Percentiles rank a stretch among this genome's conserved stretches.
Conservation (phyloP, 208 protist species). For the Leishmania major region DNA sequence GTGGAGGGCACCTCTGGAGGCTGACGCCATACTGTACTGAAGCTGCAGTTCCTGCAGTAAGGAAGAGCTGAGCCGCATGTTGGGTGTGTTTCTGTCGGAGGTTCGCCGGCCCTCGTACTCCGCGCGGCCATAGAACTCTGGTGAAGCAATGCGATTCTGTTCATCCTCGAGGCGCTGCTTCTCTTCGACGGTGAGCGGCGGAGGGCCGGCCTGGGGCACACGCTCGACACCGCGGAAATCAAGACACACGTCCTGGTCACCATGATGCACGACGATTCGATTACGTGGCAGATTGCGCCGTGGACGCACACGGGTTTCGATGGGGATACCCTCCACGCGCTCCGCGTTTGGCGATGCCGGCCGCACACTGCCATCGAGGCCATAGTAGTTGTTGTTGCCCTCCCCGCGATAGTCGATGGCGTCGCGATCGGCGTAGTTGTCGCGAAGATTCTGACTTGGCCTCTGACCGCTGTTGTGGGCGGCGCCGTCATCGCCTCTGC, state of each 20-base stretch:
- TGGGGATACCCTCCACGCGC: conserved; percentile 36
- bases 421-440: conserved; percentile 32
- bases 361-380: conserved; percentile 7
- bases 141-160: conserved; percentile 47
- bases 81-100: conserved; percentile 26
- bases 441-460: background rate
- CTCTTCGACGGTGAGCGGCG: conserved; percentile 42
- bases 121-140: conserved; percentile 41
- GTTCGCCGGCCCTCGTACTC: conserved; percentile 29
- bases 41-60: conserved; percentile 25
- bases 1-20: background rate
- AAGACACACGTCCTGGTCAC: conserved; percentile 32
- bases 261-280: conserved; percentile 34
- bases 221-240: conserved; percentile 34
- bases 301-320: conserved; percentile 53
- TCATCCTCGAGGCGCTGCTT: conserved; percentile 36
- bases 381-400: background rate
- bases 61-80: conserved; percentile 25
- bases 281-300: conserved; percentile 36
- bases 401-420: background rate
- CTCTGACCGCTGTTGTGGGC: background rate
- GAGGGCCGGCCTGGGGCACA: conserved; percentile 52
- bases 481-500: background rate
- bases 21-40: conserved; percentile 20
- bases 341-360: conserved; percentile 27